Conservation (phyloP, 208 protist species). For the Leptomonas pyrrhocoris region DNA sequence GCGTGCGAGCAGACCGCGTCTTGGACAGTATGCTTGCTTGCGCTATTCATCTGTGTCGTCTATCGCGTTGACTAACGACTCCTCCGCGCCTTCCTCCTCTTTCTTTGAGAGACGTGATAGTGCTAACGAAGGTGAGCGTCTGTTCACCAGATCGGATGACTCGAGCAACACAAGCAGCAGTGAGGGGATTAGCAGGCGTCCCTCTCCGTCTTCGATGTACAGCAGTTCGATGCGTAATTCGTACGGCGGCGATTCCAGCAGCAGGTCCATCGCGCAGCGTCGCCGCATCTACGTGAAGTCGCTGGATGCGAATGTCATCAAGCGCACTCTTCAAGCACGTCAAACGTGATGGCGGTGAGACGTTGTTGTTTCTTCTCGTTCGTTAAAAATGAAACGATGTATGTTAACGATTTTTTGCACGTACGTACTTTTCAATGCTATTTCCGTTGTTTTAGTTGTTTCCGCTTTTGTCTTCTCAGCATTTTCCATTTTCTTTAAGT, state of each 20-base stretch:
- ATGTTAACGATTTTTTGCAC: too few species aligned
- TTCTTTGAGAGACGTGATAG: neutral
- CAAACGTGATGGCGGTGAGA: neutral
- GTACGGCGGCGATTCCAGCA: neutral
- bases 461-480: neutral
- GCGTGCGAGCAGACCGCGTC: too few species aligned
- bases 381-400: too few species aligned
- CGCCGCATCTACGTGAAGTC: neutral
- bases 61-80: neutral
- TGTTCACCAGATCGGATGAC: neutral
- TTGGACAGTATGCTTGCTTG: neutral
- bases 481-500: conserved; percentile 7
- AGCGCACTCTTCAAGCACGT: neutral
- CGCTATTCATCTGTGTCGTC: neutral
- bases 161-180: neutral
- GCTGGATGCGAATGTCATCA: conserved; percentile 1
- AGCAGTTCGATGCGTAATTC: neutral
- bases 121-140: neutral
- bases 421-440: neutral
- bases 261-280: conserved; percentile 5
- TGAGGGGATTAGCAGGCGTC: neutral
- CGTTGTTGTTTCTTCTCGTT: too few species aligned
- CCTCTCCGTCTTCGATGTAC: neutral
- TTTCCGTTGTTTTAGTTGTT: conserved; percentile 1
- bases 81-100: neutral